Conservation (phyloP, 2,329 filamentous ascomycete species). For the Ceratocystis huliohia region DNA sequence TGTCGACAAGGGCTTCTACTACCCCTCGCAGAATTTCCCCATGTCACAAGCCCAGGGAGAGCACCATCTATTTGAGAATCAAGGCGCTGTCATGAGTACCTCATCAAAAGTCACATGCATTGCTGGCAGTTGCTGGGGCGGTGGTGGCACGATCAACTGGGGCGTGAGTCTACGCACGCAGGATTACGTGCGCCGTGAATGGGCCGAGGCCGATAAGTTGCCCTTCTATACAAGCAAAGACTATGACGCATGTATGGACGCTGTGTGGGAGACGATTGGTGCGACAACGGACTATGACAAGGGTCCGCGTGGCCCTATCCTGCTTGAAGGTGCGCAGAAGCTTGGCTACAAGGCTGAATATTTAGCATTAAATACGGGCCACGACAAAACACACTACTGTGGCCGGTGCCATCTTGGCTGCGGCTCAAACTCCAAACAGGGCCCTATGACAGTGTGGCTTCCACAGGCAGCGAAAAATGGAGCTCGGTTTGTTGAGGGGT, state of each 20-base stretch:
- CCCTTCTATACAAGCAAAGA: constrained; percentile 59
- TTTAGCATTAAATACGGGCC: constrained; percentile 69
- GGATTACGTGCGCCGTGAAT: constrained; percentile 65
- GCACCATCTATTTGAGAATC: constrained; percentile 56
- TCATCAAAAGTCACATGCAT: constrained; percentile 48
- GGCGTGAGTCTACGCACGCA: constrained; percentile 54
- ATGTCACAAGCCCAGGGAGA: constrained; percentile 53
- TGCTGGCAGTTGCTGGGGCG: constrained; percentile 65
- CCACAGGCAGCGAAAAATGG: constrained; percentile 67
- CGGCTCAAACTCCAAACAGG: constrained; percentile 60
- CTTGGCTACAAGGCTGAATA: constrained; percentile 57
- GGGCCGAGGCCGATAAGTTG: constrained; percentile 54
- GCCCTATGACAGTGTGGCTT: constrained; percentile 63
- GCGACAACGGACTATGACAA: constrained; percentile 51
- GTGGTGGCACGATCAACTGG: constrained; percentile 85
- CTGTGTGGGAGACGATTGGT: constrained; percentile 68
- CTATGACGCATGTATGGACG: constrained; percentile 68
- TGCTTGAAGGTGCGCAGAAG: constrained; percentile 63
- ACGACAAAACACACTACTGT: constrained; percentile 56
- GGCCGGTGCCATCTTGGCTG: constrained; percentile 51
- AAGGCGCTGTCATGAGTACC: constrained; percentile 44
- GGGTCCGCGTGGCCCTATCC: constrained; percentile 59
- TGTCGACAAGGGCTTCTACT: constrained; percentile 72
- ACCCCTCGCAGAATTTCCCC: constrained; percentile 57
- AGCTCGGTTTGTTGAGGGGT: constrained; percentile 73